Evolutionary conservation across 1,139 yeast genomes (phyloP).

Genomic region (Pichia sp.): DNA sequence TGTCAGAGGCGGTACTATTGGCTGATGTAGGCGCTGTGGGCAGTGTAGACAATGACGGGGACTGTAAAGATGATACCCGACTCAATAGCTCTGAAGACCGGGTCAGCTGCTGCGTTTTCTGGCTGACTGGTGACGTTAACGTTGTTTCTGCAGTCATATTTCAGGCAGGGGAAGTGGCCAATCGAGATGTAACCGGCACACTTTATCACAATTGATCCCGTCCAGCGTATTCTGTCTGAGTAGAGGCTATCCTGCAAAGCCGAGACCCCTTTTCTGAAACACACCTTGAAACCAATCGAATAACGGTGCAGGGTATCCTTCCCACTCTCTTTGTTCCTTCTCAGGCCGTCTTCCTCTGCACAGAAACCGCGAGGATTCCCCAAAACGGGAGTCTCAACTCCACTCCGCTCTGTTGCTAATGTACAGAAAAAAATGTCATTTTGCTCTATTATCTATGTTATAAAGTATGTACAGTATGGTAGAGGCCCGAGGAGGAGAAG

Average conservation of each 20-base stretch:
- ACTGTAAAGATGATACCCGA: background rate
- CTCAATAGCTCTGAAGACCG: background rate
- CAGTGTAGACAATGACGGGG: background rate
- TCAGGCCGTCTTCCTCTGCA: background rate
- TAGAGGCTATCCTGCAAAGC: background rate
- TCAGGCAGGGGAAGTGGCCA: background rate
- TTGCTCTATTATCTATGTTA: background rate
- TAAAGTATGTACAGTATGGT: background rate
- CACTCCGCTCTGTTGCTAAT: background rate
- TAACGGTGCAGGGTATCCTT: background rate
- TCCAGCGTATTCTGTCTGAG: background rate
- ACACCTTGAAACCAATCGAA: background rate
- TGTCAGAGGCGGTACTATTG: background rate
- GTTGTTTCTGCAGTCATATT: conserved; percentile 4
- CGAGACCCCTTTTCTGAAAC: background rate
- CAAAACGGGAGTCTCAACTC: conserved; percentile 1
- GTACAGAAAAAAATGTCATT: background rate
- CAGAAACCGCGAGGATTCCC: conserved; percentile 4
- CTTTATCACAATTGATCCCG: background rate
- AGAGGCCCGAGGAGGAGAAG: too few species aligned
- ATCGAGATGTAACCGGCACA: background rate
- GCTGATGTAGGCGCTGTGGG: background rate
- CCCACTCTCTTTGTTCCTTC: background rate
- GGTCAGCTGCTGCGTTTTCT: background rate
- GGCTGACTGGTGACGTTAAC: background rate